Evolutionary conservation across 192 early-diverging fungal genomes (phyloP).

Genomic region (Podila verticillata): DNA sequence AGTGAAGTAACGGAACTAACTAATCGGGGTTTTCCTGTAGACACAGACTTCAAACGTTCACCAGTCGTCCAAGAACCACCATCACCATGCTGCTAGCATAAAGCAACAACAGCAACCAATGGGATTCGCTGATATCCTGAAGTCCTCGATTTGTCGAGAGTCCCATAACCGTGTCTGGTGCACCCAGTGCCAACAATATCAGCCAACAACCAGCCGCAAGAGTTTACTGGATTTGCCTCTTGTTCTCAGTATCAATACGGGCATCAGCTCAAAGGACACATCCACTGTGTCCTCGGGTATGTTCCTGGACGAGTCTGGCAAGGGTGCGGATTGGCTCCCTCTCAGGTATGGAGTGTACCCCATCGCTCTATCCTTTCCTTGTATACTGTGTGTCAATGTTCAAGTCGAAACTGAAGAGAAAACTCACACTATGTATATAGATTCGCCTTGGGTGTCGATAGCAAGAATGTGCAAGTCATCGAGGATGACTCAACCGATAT

Average conservation of each 20-base stretch:
- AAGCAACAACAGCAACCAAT: constrained; percentile 26
- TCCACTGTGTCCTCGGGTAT: constrained; percentile 53
- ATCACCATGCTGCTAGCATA: constrained; percentile 24
- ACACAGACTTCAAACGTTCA: constrained; percentile 23
- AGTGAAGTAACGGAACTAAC: not conserved
- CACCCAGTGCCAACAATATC: constrained; percentile 82
- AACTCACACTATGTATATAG: constrained; percentile 20
- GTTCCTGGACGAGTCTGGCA: constrained; percentile 36
- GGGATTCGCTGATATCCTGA: constrained; percentile 62
- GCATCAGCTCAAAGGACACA: constrained; percentile 64
- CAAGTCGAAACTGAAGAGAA: not conserved
- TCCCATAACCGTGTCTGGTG: constrained; percentile 89
- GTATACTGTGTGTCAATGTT: not conserved
- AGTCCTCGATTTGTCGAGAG: constrained; percentile 70
- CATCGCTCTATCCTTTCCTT: constrained; percentile 8
- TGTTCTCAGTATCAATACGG: constrained; percentile 84
- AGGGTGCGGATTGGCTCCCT: constrained; percentile 59
- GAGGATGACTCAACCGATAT: constrained; percentile 41
- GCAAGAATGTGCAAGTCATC: constrained; percentile 50
- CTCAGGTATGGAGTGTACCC: constrained; percentile 45
- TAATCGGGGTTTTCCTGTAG: not conserved
- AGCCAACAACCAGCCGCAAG: constrained; percentile 79
- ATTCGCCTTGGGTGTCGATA: constrained; percentile 61
- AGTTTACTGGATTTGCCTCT: constrained; percentile 72
- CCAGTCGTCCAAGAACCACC: constrained; percentile 41